Evolutionary conservation across 1,284 basidiomycete genomes (phyloP), one percentile per base, ranked within the genome.

Genomic region (Clitocybe nebularis): DNA sequence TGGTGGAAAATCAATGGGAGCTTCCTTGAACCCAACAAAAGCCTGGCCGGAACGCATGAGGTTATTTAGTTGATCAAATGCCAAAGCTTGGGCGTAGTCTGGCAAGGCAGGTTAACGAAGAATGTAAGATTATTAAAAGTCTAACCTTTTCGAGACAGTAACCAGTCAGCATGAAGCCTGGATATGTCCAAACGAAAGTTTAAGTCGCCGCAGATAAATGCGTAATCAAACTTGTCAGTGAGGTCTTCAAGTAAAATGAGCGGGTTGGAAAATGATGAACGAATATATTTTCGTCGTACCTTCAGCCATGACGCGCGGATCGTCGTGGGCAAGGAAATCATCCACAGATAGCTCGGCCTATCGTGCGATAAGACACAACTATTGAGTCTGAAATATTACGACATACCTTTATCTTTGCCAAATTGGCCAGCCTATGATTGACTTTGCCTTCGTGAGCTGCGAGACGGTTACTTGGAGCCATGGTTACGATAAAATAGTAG

Each of bases 141-240:
- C 46, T 20, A 41, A 77, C 78, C 79, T 66, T 72, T 69, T 23
- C 73, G 69, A 19, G 77, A 69, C 47, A 81, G 73, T 3, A 81
- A 57, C 79, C 84, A 87, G 57, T 88, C 84, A 2, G 84, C 85
- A 54, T 88, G 84, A 11, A 86, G 60, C 22, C 84, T 74, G 13
- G 83, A 81, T 37, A 88, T 75, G 49, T 88, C 79, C 35, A 89
- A 62, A 26, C 86, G 72, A 54, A 89, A 89, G 58, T 89, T 89
- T 33, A 89, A 74, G 59, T 92, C 90, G 3, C 89, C 89, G 50
- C 77, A 87, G 28, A 91, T 69, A 57, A 93, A 93, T 0, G 83
- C 79, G 52, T 83, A 80, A 56, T 94, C 91, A 52, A 92, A 93
- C 51, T 75, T 78, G 56, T 90, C 87, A 0, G 86, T 90, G 37